Evolutionary conservation across 2,329 filamentous ascomycete genomes (phyloP).

Genomic region (Sporothrix inflata): DNA sequence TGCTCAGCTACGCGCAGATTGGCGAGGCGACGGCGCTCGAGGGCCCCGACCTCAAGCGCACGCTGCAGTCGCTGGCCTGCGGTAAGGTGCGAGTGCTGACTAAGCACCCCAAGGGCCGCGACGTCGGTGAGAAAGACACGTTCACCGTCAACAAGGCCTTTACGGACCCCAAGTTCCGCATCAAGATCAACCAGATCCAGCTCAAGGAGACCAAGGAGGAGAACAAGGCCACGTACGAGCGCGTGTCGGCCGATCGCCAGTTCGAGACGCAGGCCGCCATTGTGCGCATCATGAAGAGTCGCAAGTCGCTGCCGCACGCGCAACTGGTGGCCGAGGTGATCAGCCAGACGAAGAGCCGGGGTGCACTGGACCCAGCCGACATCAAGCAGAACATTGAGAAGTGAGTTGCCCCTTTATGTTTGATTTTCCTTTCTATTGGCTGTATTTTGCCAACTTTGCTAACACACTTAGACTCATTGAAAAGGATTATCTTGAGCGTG

Average conservation of each 20-base stretch:
- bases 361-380: slow-evolving; percentile 79
- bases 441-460: neutral
- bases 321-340: slow-evolving; percentile 92
- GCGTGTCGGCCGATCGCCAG: slow-evolving; percentile 84
- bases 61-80: slow-evolving; percentile 92
- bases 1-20: slow-evolving; percentile 76
- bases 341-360: slow-evolving; percentile 81
- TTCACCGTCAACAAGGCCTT: slow-evolving; percentile 83
- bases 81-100: slow-evolving; percentile 81
- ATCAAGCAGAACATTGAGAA: slow-evolving; percentile 99
- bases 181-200: slow-evolving; percentile 99
- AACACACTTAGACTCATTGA: slow-evolving; percentile 70
- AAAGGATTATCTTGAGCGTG: slow-evolving; percentile 88
- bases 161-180: slow-evolving; percentile 77
- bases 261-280: slow-evolving; percentile 98
- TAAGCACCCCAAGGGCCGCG: slow-evolving; percentile 83
- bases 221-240: slow-evolving; percentile 90
- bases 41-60: slow-evolving; percentile 80
- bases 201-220: slow-evolving; percentile 94
- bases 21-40: slow-evolving; percentile 73
- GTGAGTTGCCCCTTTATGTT: slow-evolving; percentile 53
- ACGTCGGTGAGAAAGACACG: slow-evolving; percentile 76
- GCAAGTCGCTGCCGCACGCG: slow-evolving; percentile 83
- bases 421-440: slow-evolving; percentile 24
- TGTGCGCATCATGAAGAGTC: slow-evolving; percentile 94